Base-by-base conservation (phyloP, 495 filamentous ascomycete genomes). In the Staphylotrichum longicolle region DNA sequence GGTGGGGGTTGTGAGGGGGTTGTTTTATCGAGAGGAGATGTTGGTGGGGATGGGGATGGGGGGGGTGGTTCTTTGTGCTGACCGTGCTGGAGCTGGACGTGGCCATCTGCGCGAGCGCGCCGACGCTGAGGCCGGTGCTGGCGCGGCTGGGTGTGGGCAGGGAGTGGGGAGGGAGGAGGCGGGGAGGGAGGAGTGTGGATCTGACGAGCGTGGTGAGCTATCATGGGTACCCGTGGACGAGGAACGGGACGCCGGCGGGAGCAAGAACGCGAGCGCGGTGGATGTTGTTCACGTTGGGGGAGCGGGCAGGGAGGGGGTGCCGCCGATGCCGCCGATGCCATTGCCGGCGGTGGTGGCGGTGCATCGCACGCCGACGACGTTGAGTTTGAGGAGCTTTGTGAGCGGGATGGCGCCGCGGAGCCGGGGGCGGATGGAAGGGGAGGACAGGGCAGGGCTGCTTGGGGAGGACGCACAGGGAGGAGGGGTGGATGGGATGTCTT, bases 51-150 rank as follows among this genome's bases (percentile, higher is more conserved):
- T 15, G 65, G 59, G 7, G 55, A 62, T n/a, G 64, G 63, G 12
- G 56, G 52, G n/a, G 30, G 27, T 63, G 57, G 12, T 73, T 73
- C 46, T 71, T 69, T 20, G 65, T 71, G 50, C 64, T 73, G 70
- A 73, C 68, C n/a, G 61, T 73, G 9, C 50, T 74, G 30, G 72
- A 74, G 66, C 55, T 68, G 20, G 72, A 74, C 42, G 55, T 74
- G 35, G 72, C 67, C 7, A 65, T 74, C 37, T 74, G 70, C 46
- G 68, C 72, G 41, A 67, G 68, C 48, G 72, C 72, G 39, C 72
- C 72, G 14, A 70, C 67, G 3, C 57, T 74, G 40, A 37, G 69
- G n/a, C 67, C 66, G 3, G 62, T 73, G 3, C n/a, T 73, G 42
- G 53, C 40, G 40, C 12, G 20, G 20, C 20, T 27, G 68, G 66